Conservation (phyloP, 108 stramenopile species). For the Nitzschia inconspicua region DNA sequence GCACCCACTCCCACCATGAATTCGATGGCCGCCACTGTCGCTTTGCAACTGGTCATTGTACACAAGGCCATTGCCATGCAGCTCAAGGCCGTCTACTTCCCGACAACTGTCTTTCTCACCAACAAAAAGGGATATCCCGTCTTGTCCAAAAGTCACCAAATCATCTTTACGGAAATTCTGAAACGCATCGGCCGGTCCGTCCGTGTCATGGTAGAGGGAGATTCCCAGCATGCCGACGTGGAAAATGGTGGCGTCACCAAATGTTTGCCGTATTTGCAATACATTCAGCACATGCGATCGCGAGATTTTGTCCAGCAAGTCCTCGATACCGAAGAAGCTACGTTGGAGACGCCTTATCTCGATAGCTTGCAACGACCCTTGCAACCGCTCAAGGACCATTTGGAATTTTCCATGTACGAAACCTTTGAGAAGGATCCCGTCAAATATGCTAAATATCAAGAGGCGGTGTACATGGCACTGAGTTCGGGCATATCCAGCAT, state of each 20-base stretch:
- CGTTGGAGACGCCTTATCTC: slow-evolving; percentile 71
- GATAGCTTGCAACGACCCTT: slow-evolving; percentile 96
- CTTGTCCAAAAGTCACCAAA: slow-evolving; percentile 79
- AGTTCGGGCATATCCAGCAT: slow-evolving; percentile 32
- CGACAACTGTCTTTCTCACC: slow-evolving; percentile 77
- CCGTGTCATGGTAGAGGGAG: slow-evolving; percentile 61
- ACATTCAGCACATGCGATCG: slow-evolving; percentile 84
- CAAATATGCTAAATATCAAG: slow-evolving; percentile 90
- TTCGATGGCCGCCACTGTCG: slow-evolving; percentile 30
- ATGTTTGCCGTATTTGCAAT: slow-evolving; percentile 79
- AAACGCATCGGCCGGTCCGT: slow-evolving; percentile 60
- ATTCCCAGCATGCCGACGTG: slow-evolving; percentile 16
- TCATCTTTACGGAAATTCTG: slow-evolving; percentile 62
- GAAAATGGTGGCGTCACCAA: slow-evolving; percentile 13
- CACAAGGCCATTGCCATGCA: slow-evolving; percentile 78
- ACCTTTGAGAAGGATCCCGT: slow-evolving; percentile 97
- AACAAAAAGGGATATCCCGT: slow-evolving; percentile 93
- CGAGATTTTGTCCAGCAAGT: slow-evolving; percentile 26
- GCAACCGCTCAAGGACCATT: slow-evolving; percentile 96
- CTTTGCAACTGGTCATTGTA: slow-evolving; percentile 35
- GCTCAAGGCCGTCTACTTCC: slow-evolving; percentile 69
- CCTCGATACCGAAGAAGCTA: slow-evolving; percentile 71
- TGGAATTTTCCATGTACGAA: slow-evolving; percentile 97
- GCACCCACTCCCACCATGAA: slow-evolving; percentile 33
- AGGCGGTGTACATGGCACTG: slow-evolving; percentile 69